These are phyloP conservation scores for Cryphonectria nitschkei DNA, from an alignment of 2,329 filamentous ascomycete species.

Conservation along the genomic window DNA sequence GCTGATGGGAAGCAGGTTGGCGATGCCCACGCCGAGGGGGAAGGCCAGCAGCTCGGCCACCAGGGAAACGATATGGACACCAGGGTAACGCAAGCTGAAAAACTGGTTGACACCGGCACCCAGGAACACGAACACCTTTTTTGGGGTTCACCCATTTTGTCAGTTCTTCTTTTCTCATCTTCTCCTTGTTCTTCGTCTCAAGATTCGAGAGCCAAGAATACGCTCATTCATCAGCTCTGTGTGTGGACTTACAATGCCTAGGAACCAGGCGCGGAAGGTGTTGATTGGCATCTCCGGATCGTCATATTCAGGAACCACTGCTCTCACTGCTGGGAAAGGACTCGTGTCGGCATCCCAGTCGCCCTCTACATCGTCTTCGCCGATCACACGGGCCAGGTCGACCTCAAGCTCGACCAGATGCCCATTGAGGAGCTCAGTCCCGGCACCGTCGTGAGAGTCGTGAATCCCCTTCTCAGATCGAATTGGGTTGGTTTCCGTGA, in stretches of 20 bases:
- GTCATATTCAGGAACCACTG: slow-evolving; percentile 40
- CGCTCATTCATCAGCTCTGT: background rate
- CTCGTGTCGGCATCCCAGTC: slow-evolving; percentile 38
- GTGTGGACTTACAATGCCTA: slow-evolving; percentile 42
- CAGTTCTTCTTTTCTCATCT: background rate
- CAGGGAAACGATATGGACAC: slow-evolving; percentile 48
- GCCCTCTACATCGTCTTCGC: slow-evolving; percentile 36
- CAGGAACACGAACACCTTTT: slow-evolving; percentile 47
- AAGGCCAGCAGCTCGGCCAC: slow-evolving; percentile 50
- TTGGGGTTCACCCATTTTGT: background rate
- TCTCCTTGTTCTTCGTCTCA: too few relatives aligned
- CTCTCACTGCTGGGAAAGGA: slow-evolving; percentile 39
- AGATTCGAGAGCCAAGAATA: too few relatives aligned
- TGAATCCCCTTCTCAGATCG: slow-evolving; percentile 15
- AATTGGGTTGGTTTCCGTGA: background rate
- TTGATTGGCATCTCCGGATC: slow-evolving; percentile 45
- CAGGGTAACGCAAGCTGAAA: slow-evolving; percentile 50
- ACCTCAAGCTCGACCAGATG: slow-evolving; percentile 40
- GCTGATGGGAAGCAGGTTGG: slow-evolving; percentile 43
- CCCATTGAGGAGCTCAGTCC: slow-evolving; percentile 31
- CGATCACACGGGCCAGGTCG: slow-evolving; percentile 36
- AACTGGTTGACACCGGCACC: slow-evolving; percentile 52
- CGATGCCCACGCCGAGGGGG: slow-evolving; percentile 45
- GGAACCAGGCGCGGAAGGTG: slow-evolving; percentile 49
- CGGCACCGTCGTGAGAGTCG: slow-evolving; percentile 9